A percentile compares a stretch with the other conserved stretches of the same genome.
These are phyloP conservation scores for Panellus pusillus DNA, from an alignment of 768 basidiomycete genomes.

Conservation along the genomic window DNA sequence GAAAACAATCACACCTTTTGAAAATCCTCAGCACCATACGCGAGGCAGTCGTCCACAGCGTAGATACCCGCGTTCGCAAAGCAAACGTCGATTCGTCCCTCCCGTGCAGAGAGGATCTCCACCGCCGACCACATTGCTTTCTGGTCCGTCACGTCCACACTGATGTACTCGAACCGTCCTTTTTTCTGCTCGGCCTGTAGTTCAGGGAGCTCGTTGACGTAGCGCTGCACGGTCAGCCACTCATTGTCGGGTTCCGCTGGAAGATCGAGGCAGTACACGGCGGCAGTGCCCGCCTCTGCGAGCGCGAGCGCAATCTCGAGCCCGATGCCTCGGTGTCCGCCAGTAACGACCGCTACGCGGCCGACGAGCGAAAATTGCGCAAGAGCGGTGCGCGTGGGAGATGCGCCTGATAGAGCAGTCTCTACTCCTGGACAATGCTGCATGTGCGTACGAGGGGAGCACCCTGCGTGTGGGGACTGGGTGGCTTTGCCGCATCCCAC, in stretches of 20 bases:
- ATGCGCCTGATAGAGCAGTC: neutral
- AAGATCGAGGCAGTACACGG: conserved; percentile 63
- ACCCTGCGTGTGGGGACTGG: too few relatives aligned
- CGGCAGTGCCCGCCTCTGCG: conserved; percentile 56
- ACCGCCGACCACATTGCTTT: conserved; percentile 52
- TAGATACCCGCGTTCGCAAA: conserved; percentile 79
- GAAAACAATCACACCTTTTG: conserved; percentile 43
- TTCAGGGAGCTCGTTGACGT: conserved; percentile 40
- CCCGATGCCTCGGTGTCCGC: conserved; percentile 69
- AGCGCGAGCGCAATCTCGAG: conserved; percentile 79
- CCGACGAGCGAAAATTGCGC: conserved; percentile 58
- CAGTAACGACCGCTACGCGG: conserved; percentile 62
- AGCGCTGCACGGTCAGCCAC: conserved; percentile 49
- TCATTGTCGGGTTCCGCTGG: conserved; percentile 45
- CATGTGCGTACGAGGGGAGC: too few relatives aligned
- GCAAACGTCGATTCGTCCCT: conserved; percentile 71
- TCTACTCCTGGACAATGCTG: neutral
- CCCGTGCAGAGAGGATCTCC: conserved; percentile 59
- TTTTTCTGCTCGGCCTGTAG: neutral
- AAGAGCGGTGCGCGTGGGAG: conserved; percentile 49
- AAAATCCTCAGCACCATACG: conserved; percentile 67
- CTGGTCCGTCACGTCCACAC: conserved; percentile 66
- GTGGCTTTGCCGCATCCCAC: too few relatives aligned
- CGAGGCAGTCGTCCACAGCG: conserved; percentile 60
- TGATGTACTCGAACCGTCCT: conserved; percentile 51